Evolutionary conservation across 1,284 basidiomycete species (phyloP).

Genomic region (Pholiota adiposa): DNA sequence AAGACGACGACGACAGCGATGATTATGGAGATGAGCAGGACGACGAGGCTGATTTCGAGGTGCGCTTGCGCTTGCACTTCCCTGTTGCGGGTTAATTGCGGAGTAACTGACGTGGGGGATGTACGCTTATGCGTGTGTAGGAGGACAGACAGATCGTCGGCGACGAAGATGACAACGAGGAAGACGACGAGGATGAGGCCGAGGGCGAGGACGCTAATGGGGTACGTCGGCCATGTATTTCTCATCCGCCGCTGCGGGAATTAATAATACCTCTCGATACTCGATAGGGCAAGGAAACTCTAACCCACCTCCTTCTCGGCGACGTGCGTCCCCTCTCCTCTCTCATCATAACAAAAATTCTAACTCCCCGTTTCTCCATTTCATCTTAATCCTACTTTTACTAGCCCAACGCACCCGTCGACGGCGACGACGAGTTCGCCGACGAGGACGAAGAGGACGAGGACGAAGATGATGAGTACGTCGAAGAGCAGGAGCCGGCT

Average conservation of each 20-base stretch:
- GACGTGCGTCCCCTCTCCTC: constrained; percentile 31
- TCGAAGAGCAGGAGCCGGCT: constrained; percentile 19
- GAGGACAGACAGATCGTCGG: constrained; percentile 25
- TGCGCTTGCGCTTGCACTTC: too few relatives aligned
- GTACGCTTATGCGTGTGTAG: constrained; percentile 13
- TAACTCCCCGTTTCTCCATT: too few relatives aligned
- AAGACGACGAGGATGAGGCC: constrained; percentile 26
- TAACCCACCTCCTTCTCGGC: constrained; percentile 40
- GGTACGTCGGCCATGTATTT: constrained; percentile 19
- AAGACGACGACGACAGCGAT: constrained; percentile 25
- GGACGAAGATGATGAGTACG: constrained; percentile 31
- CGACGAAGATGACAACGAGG: constrained; percentile 28
- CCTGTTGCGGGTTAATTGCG: too few relatives aligned
- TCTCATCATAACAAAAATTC: too few relatives aligned
- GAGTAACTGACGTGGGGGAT: too few relatives aligned
- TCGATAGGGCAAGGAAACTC: constrained; percentile 24
- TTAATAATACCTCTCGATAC: background rate
- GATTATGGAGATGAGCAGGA: constrained; percentile 24
- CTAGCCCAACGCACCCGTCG: constrained; percentile 19
- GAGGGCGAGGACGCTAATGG: constrained; percentile 27
- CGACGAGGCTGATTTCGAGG: constrained; percentile 27
- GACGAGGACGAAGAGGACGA: constrained; percentile 31
- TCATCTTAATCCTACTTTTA: too few relatives aligned
- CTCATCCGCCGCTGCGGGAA: background rate
- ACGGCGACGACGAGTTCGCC: constrained; percentile 18